Conservation (phyloP, 2,329 filamentous ascomycete genomes). For the Hypocrella siamensis region DNA sequence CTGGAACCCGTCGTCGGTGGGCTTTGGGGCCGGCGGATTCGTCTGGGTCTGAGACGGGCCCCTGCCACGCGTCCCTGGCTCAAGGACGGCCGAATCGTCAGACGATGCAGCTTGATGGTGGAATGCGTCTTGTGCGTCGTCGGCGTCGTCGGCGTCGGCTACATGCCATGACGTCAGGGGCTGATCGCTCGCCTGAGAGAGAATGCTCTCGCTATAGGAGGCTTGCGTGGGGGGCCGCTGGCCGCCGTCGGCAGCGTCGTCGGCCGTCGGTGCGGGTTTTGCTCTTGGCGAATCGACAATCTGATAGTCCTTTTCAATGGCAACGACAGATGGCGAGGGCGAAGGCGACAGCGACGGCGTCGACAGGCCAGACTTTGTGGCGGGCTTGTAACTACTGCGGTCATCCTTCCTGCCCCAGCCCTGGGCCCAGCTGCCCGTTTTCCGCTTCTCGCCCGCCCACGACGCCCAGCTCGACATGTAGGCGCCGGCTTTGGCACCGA, state of each 20-base stretch:
- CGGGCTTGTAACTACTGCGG: constrained; percentile 3
- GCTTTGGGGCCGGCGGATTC: constrained; percentile 3
- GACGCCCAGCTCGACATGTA: constrained; percentile 55
- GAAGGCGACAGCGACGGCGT: constrained; percentile 17
- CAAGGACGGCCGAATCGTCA: constrained; percentile 1
- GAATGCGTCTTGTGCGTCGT: background rate
- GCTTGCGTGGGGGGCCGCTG: constrained; percentile 18
- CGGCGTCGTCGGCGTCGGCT: background rate
- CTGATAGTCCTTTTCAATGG: constrained; percentile 22
- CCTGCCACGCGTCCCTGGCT: too few relatives aligned
- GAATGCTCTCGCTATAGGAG: constrained; percentile 7
- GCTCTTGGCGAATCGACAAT: constrained; percentile 16
- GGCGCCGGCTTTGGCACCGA: constrained; percentile 40
- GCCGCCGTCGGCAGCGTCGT: constrained; percentile 6
- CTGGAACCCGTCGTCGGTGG: constrained; percentile 12
- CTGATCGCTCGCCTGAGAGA: constrained; percentile 3
- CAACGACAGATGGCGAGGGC: too few relatives aligned
- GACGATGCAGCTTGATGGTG: background rate
- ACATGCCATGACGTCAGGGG: background rate
- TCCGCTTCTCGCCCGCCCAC: constrained; percentile 64
- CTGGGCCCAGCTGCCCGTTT: constrained; percentile 29
- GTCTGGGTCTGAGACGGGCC: background rate
- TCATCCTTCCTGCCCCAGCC: constrained; percentile 20
- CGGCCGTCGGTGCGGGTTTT: constrained; percentile 12
- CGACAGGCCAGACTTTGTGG: constrained; percentile 7